A percentile compares a stretch with the other conserved stretches of the same genome.
These are phyloP conservation scores for Trichoderma parareesei DNA, from an alignment of 495 filamentous ascomycete genomes.

Conservation along the genomic window DNA sequence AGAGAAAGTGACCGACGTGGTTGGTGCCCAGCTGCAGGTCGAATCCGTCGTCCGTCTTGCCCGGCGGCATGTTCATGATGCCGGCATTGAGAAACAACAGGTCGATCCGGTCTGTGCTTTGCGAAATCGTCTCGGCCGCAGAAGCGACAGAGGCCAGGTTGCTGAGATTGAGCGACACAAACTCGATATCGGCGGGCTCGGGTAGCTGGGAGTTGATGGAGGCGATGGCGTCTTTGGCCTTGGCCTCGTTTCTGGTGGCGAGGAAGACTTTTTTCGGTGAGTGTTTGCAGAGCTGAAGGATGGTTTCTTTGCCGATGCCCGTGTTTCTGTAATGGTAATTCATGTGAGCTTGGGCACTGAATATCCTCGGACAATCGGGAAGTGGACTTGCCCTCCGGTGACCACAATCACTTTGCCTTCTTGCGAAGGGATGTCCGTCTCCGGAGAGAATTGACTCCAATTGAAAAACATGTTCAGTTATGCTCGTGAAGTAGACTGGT, in stretches of 20 bases:
- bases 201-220: constrained; percentile 14
- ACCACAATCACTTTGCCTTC: constrained; percentile 52
- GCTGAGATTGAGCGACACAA: constrained; percentile 31
- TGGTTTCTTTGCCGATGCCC: constrained; percentile 58
- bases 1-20: constrained; percentile 58
- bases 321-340: constrained; percentile 33
- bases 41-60: constrained; percentile 54
- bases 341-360: neutral
- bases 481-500: too few species aligned
- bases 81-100: constrained; percentile 53
- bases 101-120: constrained; percentile 29
- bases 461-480: too few species aligned
- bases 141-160: constrained; percentile 23
- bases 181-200: constrained; percentile 16
- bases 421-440: constrained; percentile 49
- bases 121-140: constrained; percentile 20
- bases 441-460: constrained; percentile 25
- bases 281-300: constrained; percentile 54
- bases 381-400: constrained; percentile 44
- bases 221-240: constrained; percentile 17
- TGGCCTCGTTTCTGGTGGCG: constrained; percentile 45
- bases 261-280: constrained; percentile 55
- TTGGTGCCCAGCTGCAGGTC: constrained; percentile 69
- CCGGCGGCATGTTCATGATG: constrained; percentile 49
- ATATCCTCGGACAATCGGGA: neutral